Base-by-base conservation (phyloP, 1,284 basidiomycete species). In the Anthracocystis setariae region DNA sequence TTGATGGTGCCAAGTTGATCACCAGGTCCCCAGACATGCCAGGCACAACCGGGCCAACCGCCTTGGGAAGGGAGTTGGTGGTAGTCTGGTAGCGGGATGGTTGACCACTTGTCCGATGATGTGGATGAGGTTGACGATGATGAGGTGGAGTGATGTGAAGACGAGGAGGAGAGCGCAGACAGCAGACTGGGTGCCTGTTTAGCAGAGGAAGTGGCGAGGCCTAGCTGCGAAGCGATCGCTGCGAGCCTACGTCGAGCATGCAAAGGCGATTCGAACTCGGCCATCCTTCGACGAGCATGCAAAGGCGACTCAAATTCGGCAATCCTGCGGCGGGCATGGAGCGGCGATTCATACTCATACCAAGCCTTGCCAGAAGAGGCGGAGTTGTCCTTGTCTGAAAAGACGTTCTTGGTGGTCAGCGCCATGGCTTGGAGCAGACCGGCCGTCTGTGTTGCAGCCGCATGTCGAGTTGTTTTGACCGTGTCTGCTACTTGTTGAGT, bases 1-100 rank as follows among this genome's bases (percentile, higher is more conserved):
- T 91, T 91, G 49, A 91, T 84, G 2, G 89, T 91, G 5, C 90
- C 90, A 12, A 91, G 84, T 74, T 90, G 85, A 70, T 91, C 90
- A 20, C 88, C 87, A 38, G 85, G 82, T 20, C 90, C 90, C 89
- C 90, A 91, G 3, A 91, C 86, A 1, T 85, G 85, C 90, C 90
- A 91, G 1, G 90, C 90, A 67, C 70, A 73, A 25, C 74, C 76
- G 0, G 74, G 65, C 58, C 63, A 77, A 13, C 78, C 78, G 25
- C 73, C 78, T 24, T 77, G 47, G 13, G 55, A 35, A 1, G 77
- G 76, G 33, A 79, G 49, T n/a, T 78, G 56, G 15, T 32, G 44
- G 47, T 70, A 79, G 43, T 50, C 44, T 15, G 77, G 77, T 2
- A 79, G 69, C 1, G n/a, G 2, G 2, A 42, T 47, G 4, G 66